These are phyloP conservation scores for Chenopodium formosanum DNA, from an alignment of 148 eudicot species.

Conservation along the genomic window DNA sequence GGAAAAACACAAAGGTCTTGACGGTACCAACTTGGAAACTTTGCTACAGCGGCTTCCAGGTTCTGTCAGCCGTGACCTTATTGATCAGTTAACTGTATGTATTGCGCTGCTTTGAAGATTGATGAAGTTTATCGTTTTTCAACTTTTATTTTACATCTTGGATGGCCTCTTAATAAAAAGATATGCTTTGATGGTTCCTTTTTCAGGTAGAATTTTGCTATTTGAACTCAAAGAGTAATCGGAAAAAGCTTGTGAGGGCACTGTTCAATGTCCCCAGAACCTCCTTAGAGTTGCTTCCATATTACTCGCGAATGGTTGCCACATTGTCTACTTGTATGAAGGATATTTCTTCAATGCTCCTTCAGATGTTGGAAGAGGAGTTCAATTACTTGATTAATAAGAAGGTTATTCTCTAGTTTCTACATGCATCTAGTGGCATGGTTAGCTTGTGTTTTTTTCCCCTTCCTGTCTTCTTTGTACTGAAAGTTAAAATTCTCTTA, in stretches of 20 bases:
- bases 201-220: conserved; percentile 93
- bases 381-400: conserved; percentile 80
- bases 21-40: conserved; percentile 82
- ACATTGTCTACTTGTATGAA: conserved; percentile 95
- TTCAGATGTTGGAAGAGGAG: conserved; percentile 93
- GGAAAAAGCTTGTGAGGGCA: conserved; percentile 93
- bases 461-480: not conserved
- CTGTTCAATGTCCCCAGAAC: conserved; percentile 92
- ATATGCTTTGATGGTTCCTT: conserved; percentile 18
- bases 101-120: conserved; percentile 3
- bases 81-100: conserved; percentile 86
- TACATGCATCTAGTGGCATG: conserved; percentile 3
- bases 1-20: conserved; percentile 78
- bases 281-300: conserved; percentile 84
- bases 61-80: conserved; percentile 96
- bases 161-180: not conserved
- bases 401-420: conserved; percentile 52
- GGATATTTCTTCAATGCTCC: conserved; percentile 78
- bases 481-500: not conserved
- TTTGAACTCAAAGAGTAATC: conserved; percentile 75
- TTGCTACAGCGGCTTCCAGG: conserved; percentile 89
- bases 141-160: not conserved
- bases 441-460: not conserved
- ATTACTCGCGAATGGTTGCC: conserved; percentile 97
- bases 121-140: not conserved